These are phyloP conservation scores for Xylariaceae sp. DNA, from an alignment of 2,329 filamentous ascomycete genomes.

Conservation along the genomic window DNA sequence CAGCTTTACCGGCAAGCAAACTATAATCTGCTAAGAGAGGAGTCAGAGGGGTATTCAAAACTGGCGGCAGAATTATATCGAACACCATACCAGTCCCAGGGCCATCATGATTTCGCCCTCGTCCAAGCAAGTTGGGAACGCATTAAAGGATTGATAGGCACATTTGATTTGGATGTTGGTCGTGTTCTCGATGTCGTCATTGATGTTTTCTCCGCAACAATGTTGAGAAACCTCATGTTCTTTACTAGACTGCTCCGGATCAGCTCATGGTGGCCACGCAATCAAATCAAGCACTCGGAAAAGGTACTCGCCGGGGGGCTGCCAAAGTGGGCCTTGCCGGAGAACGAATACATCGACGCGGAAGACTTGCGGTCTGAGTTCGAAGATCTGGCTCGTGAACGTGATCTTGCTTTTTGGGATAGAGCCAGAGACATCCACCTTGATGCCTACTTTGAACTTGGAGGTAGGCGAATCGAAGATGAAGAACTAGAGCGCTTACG, in stretches of 20 bases:
- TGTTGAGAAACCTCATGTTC: constrained; percentile 92
- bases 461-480: constrained; percentile 71
- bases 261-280: constrained; percentile 96
- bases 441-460: constrained; percentile 88
- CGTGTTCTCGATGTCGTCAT: constrained; percentile 92
- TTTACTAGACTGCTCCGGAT: constrained; percentile 91
- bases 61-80: constrained; percentile 95
- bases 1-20: constrained; percentile 94
- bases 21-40: constrained; percentile 93
- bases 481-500: constrained; percentile 58
- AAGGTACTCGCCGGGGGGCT: constrained; percentile 67
- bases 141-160: constrained; percentile 93
- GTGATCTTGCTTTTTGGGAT: constrained; percentile 83
- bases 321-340: constrained; percentile 85
- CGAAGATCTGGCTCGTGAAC: constrained; percentile 61
- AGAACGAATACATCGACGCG: constrained; percentile 54
- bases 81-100: constrained; percentile 69
- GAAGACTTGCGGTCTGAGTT: constrained; percentile 73
- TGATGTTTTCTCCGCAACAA: constrained; percentile 90
- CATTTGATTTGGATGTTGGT: constrained; percentile 95
- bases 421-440: constrained; percentile 78
- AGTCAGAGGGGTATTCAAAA: constrained; percentile 96
- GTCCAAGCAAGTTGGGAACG: constrained; percentile 88
- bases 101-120: constrained; percentile 74
- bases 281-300: constrained; percentile 52